Base-by-base conservation (phyloP, 164 flowering plant genomes). In the Malania oleifera region DNA sequence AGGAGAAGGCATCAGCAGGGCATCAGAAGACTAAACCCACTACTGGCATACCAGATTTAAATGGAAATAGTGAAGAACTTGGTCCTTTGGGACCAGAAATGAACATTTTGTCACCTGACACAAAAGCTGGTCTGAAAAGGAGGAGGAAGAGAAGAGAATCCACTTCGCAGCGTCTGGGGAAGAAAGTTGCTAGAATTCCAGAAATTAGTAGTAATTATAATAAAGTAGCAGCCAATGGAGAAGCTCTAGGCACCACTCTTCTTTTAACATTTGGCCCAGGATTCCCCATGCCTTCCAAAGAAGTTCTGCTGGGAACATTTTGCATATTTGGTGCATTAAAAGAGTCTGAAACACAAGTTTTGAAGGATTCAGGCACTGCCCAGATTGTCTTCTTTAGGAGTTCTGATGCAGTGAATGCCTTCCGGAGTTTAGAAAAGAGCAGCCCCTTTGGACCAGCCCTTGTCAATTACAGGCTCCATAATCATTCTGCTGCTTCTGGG, bases 401-500 rank as follows among this genome's bases (percentile, higher is more conserved):
- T 40, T 56, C 69, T 18, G 90, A 84, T 59, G 90, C 90, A 29
- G 69, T 52, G 34, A 70, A 73, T 25, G 93, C 86, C 22, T 59
- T 67, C 52, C 66, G 52, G 45, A 82, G 79, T 43, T 64, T 80
- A 47, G 77, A 69, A 53, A 77, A 67, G 22, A 61, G 18, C 61
- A 74, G 54, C 46, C 80, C 77, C 5, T 78, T 85, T 56, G 82
- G 84, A 51, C 61, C 73, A 28, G 53, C 70, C 13, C 71, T 76
- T 24, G 57, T 69, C 9, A 70, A 61, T 52, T 82, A 74, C 57
- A 52, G 52, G 45, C 76, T 86, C 29, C 71, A 56, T n/a, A 54
- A 71, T 57, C 64, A 52, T 11, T 56, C 79, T 14, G 52, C 67
- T 28, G 23, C 66, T 26, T 46, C 64, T 44, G 55, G 38, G 20